phyloP scores from a whole-genome alignment of 164 flowering plant species.

The Piper betle region DNA sequence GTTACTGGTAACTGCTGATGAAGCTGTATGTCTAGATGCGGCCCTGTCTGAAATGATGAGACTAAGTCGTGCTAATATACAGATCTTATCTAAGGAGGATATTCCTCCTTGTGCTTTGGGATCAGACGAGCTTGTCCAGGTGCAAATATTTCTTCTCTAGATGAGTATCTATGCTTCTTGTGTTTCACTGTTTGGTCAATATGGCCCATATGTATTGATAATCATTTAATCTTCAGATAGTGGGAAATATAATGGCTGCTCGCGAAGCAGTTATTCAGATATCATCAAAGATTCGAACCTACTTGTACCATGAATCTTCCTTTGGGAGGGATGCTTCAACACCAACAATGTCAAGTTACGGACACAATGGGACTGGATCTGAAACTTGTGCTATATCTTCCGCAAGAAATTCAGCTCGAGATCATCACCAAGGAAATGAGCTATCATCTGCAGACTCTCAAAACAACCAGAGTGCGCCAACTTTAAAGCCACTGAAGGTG shows the following conservation, averaged over 20 bases:
- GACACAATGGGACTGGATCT: conserved; percentile 19
- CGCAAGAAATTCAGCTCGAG: conserved; percentile 22
- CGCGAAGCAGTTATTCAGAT: conserved; percentile 86
- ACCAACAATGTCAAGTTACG: conserved; percentile 19
- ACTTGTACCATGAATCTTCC: conserved; percentile 41
- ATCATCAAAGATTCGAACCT: conserved; percentile 58
- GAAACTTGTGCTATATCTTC: conserved; percentile 33
- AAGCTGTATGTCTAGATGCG: conserved; percentile 68
- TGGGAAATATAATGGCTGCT: conserved; percentile 84
- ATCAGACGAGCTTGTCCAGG: conserved; percentile 79
- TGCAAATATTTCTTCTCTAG: conserved; percentile 18
- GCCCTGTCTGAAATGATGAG: conserved; percentile 48
- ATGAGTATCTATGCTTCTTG: conserved; percentile 2
- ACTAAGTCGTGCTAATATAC: conserved; percentile 58
- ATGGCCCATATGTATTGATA: neutral
- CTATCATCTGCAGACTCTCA: conserved; percentile 23
- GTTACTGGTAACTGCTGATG: conserved; percentile 62
- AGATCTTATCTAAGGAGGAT: conserved; percentile 60
- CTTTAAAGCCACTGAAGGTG: conserved; percentile 43
- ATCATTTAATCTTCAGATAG: conserved; percentile 39
- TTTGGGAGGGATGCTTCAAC: conserved; percentile 36
- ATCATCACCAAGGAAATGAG: conserved; percentile 27
- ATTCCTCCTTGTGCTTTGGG: conserved; percentile 40
- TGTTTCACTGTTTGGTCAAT: neutral
- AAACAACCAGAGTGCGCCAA: conserved; percentile 21